Evolutionary conservation across 805 yeast genomes (phyloP).

Genomic region (Saccharomyces paradoxus): DNA sequence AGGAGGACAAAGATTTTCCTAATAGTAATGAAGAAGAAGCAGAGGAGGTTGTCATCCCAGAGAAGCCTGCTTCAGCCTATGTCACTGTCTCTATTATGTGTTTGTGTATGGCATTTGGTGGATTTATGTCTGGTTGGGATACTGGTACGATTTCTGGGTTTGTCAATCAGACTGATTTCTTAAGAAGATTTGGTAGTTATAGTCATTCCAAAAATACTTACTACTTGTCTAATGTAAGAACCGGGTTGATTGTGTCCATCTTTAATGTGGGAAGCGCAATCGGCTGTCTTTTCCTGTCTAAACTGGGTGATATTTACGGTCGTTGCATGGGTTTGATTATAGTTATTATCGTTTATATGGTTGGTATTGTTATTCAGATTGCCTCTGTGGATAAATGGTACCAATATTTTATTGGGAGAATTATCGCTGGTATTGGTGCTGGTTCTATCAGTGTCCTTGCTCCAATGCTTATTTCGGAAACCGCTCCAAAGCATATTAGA

Average conservation of each 20-base stretch:
- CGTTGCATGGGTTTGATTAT: slow-evolving; percentile 49
- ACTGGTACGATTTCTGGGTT: slow-evolving; percentile 76
- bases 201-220: slow-evolving; percentile 33
- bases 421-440: not conserved
- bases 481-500: slow-evolving; percentile 59
- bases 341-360: slow-evolving; percentile 48
- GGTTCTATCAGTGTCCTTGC: slow-evolving; percentile 17
- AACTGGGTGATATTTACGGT: slow-evolving; percentile 50
- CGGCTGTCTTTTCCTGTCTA: slow-evolving; percentile 55
- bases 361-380: slow-evolving; percentile 56
- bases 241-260: slow-evolving; percentile 47
- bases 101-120: slow-evolving; percentile 27
- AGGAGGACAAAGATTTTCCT: not conserved
- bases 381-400: slow-evolving; percentile 32
- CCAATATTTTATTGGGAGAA: not conserved
- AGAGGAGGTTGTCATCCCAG: not conserved
- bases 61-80: slow-evolving; percentile 29
- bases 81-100: slow-evolving; percentile 29
- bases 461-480: slow-evolving; percentile 62
- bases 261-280: slow-evolving; percentile 66
- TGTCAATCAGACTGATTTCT: slow-evolving; percentile 47
- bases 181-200: slow-evolving; percentile 44
- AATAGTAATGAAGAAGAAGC: not conserved
- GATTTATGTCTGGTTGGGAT: slow-evolving; percentile 55
- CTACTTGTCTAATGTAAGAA: slow-evolving; percentile 38